These are phyloP conservation scores for Bryopsis sp. DNA, from an alignment of 139 green algal genomes.

Conservation along the genomic window DNA sequence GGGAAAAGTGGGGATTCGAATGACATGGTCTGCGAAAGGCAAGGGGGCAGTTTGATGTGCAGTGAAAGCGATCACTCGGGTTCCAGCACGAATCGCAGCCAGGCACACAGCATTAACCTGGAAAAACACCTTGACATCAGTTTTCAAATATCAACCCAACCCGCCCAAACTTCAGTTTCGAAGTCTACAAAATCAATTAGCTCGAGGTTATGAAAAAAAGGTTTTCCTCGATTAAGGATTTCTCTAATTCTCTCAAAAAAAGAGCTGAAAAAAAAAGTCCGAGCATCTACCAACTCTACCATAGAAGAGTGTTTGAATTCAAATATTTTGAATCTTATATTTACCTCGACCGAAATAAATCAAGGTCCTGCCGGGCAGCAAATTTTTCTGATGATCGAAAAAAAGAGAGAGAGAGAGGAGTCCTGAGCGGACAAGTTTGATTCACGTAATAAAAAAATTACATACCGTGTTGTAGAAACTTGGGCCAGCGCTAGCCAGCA, in stretches of 20 bases:
- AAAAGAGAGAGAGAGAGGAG: too few species aligned
- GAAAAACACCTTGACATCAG: background rate
- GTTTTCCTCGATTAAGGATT: background rate
- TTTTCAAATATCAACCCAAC: background rate
- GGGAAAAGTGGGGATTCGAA: slow-evolving; percentile 15
- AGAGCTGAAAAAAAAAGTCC: background rate
- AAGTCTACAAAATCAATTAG: background rate
- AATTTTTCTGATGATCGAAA: too few species aligned
- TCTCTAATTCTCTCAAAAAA: background rate
- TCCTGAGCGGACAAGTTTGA: background rate
- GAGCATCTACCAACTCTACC: background rate
- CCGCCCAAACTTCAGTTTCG: background rate
- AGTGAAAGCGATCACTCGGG: slow-evolving; percentile 22
- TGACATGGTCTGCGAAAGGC: slow-evolving; percentile 24
- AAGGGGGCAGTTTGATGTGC: slow-evolving; percentile 21
- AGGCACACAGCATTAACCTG: slow-evolving; percentile 21
- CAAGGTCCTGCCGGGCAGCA: too few species aligned
- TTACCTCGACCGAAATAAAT: too few species aligned
- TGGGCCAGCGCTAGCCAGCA: slow-evolving; percentile 14
- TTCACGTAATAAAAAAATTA: background rate
- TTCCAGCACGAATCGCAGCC: slow-evolving; percentile 12
- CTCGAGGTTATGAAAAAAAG: background rate
- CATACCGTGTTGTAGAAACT: slow-evolving; percentile 21
- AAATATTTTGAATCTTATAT: too few species aligned
- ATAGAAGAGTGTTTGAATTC: background rate